Evolutionary conservation across 345 rosid species (phyloP).

Genomic region (Gossypium raimondii): DNA sequence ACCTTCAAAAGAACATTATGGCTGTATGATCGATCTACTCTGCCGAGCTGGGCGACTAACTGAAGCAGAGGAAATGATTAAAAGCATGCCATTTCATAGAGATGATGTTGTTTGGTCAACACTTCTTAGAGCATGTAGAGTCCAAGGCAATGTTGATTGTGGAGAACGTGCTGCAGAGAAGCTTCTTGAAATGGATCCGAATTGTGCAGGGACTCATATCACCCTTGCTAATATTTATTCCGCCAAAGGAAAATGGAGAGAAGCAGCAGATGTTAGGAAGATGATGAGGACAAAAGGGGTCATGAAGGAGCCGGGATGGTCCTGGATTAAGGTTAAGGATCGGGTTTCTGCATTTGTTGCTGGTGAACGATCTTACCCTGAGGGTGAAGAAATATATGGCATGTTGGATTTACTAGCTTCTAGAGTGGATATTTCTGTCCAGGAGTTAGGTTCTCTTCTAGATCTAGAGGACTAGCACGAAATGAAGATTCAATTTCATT

Average conservation of each 20-base stretch:
- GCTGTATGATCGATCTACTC: constrained; percentile 88
- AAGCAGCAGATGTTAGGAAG: constrained; percentile 71
- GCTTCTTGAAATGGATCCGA: constrained; percentile 66
- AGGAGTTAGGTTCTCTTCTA: constrained; percentile 26
- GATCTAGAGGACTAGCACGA: constrained; percentile 7
- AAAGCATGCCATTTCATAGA: constrained; percentile 56
- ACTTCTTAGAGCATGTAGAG: constrained; percentile 64
- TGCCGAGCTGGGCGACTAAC: constrained; percentile 66
- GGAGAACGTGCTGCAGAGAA: constrained; percentile 59
- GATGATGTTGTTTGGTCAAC: constrained; percentile 88
- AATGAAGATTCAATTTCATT: constrained; percentile 5
- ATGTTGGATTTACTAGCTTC: constrained; percentile 44
- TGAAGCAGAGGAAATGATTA: constrained; percentile 74
- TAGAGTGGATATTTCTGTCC: constrained; percentile 27
- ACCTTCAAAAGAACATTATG: constrained; percentile 83
- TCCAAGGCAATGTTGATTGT: constrained; percentile 58
- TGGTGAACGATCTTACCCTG: constrained; percentile 53
- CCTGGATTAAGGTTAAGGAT: constrained; percentile 67
- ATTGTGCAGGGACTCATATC: constrained; percentile 67
- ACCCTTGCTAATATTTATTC: constrained; percentile 76
- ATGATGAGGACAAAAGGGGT: constrained; percentile 67
- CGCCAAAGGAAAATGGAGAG: constrained; percentile 67
- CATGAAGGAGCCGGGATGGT: constrained; percentile 82
- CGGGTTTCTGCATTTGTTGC: constrained; percentile 55
- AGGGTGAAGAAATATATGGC: constrained; percentile 45